Evolutionary conservation across 305 asterid species (phyloP), one percentile per base, ranked within the genome.

Genomic region (Solanum chacoense): DNA sequence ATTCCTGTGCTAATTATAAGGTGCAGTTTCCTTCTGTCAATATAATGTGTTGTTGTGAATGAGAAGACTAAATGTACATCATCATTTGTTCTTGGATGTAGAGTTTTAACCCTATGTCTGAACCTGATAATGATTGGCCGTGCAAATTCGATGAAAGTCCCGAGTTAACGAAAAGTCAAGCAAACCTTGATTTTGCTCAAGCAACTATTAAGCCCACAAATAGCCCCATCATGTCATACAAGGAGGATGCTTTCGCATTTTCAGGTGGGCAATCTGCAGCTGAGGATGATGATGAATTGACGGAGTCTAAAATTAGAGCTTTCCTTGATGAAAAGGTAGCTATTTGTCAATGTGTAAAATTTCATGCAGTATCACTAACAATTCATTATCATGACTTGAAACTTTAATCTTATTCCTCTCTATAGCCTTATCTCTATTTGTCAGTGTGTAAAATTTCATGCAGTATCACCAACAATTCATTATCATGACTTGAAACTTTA

Each of bases 51-150:
- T 42, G 31, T 37, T 31, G 20, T 87, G 32, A 88, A 78, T 79
- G 65, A 88, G 85, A 74, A 86, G 16, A 74, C 87, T 86, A 88
- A 89, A 86, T 88, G 78, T 89, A 72, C 73, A 87, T 89, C 26
- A 87, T 85, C 80, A 5, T 42, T 28, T 73, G 89, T 55, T 91
- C 89, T 34, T 90, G 88, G 80, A 37, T 89, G 88, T 92, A 98
- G 99, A 98, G 99, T 92, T 98, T 94, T 88, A 98, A 98, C 93
- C 99, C 99, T 26, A 93, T 98, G 96, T 90, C 94, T 85, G 99
- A 96, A 89, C 99, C 99, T 77, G 93, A 91, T 91, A 98, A 95
- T 91, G 95, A 95, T 89, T 94, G 96, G 99, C 88, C 90, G 8
- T 93, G 95, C 94, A 94, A 96, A 92, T 98, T 95, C 89, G 97